A percentile compares a stretch with the other conserved stretches of the same genome.
Conservation (phyloP, 2,329 filamentous ascomycete genomes). For the Aureobasidium vineae region DNA sequence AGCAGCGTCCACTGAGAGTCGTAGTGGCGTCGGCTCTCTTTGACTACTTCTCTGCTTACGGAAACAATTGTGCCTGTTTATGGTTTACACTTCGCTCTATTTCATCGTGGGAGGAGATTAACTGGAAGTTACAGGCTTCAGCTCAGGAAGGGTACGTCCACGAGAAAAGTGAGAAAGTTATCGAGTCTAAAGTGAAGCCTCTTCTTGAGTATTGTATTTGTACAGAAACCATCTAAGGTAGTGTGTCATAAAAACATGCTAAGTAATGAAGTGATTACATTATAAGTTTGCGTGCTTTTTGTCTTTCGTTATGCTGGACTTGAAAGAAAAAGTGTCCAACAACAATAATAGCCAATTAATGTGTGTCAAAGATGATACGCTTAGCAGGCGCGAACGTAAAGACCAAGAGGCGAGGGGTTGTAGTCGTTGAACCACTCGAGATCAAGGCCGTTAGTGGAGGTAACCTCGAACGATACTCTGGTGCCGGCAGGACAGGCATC, state of each 20-base stretch:
- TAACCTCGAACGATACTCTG: conserved; percentile 33
- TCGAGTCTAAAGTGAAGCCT: not conserved
- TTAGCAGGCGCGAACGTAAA: conserved; percentile 26
- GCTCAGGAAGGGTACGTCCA: too few species aligned
- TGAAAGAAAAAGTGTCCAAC: conserved; percentile 3
- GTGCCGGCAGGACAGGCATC: conserved; percentile 33
- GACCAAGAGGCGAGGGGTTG: conserved; percentile 28
- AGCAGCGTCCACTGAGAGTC: too few species aligned
- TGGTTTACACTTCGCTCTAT: too few species aligned
- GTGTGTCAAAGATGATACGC: not conserved
- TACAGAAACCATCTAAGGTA: conserved; percentile 9
- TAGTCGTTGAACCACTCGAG: conserved; percentile 36
- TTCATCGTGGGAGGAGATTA: too few species aligned
- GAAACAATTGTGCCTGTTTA: too few species aligned
- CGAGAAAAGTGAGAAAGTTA: too few species aligned
- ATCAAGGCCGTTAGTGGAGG: conserved; percentile 30
- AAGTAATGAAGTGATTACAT: conserved; percentile 19
- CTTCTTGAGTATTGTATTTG: conserved; percentile 1
- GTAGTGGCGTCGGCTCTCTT: too few species aligned
- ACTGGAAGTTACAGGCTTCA: too few species aligned
- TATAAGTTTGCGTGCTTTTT: conserved; percentile 19
- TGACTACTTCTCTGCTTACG: too few species aligned
- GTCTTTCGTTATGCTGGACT: conserved; percentile 21
- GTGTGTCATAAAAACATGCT: conserved; percentile 6
- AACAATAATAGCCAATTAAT: not conserved